A percentile compares a stretch with the other conserved stretches of the same genome.
phyloP scores from a whole-genome alignment of 2,329 filamentous ascomycete genomes.

The Byssoonygena ceratinophila region DNA sequence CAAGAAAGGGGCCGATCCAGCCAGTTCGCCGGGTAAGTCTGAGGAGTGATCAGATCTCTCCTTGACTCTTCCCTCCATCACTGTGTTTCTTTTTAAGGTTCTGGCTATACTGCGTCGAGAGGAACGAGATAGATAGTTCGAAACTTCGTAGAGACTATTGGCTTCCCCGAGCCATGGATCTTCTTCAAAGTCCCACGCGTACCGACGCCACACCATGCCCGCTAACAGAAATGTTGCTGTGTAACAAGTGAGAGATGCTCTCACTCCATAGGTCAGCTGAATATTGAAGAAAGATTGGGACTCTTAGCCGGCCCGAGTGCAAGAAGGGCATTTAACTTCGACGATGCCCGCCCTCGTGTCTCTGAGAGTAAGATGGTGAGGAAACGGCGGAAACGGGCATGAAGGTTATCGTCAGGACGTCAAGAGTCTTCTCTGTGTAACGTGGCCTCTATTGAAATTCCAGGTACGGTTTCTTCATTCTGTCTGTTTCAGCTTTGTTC shows the following conservation, averaged over 20 bases:
- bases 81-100: background rate
- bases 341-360: background rate
- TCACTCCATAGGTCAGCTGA: constrained; percentile 8
- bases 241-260: background rate
- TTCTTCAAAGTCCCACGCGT: background rate
- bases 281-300: background rate
- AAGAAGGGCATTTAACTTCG: constrained; percentile 6
- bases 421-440: background rate
- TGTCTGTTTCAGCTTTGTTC: background rate
- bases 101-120: background rate
- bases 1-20: background rate
- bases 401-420: background rate
- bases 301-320: background rate
- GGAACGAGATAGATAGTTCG: background rate
- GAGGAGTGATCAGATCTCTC: background rate
- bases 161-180: constrained; percentile 2
- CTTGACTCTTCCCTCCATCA: background rate
- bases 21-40: background rate
- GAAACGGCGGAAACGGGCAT: constrained; percentile 7
- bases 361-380: background rate
- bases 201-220: background rate
- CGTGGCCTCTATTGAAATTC: background rate
- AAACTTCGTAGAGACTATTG: too few relatives aligned
- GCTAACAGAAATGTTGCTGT: background rate
- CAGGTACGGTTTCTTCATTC: background rate